phyloP scores from a whole-genome alignment of 768 basidiomycete species.

The Atractiella rhizophila region DNA sequence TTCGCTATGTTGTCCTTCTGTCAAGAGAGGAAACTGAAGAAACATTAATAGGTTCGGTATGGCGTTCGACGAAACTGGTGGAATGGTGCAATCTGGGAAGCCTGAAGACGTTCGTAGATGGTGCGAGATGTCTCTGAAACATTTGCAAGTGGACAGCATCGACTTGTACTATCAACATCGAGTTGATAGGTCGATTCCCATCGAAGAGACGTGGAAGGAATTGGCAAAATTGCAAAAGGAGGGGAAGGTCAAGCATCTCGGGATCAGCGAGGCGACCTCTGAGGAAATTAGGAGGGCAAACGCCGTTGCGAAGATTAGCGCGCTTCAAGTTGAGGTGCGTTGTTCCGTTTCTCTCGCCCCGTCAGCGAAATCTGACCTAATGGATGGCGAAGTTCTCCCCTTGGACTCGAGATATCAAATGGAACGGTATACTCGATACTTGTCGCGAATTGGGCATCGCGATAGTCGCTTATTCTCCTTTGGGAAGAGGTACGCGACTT shows the following conservation, averaged over 20 bases:
- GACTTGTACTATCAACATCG: conserved; percentile 2
- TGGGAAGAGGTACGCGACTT: background rate
- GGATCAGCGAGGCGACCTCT: background rate
- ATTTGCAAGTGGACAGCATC: background rate
- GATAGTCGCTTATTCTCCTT: conserved; percentile 15
- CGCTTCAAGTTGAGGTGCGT: background rate
- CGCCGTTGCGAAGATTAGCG: background rate
- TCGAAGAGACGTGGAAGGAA: conserved; percentile 1
- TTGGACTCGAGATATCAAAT: background rate
- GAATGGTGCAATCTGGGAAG: too few species aligned
- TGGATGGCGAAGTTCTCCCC: too few species aligned
- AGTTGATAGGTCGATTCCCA: background rate
- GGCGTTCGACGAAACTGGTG: too few species aligned
- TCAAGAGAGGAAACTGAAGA: too few species aligned
- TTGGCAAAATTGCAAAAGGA: background rate
- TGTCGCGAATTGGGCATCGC: conserved; percentile 18
- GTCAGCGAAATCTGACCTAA: too few species aligned
- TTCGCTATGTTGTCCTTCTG: too few species aligned
- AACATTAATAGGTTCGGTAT: too few species aligned
- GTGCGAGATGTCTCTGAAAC: background rate
- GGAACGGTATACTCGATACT: conserved; percentile 16
- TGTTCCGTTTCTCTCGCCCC: too few species aligned
- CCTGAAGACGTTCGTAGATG: background rate
- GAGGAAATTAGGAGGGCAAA: background rate
- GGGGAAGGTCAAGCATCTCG: conserved; percentile 1